phyloP scores from a whole-genome alignment of 2,329 filamentous ascomycete genomes.

The Paraphoma sp. region DNA sequence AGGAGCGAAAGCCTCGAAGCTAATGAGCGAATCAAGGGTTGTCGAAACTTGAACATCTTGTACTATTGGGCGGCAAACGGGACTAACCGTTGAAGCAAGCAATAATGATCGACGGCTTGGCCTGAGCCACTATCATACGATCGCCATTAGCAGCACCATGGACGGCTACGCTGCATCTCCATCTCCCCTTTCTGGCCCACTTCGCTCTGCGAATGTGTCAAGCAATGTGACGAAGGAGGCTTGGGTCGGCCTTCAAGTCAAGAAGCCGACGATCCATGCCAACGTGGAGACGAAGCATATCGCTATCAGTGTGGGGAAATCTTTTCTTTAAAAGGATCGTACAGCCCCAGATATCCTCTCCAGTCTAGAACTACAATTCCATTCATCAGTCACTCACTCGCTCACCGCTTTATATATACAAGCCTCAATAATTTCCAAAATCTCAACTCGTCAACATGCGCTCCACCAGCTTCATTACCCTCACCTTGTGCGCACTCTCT shows the following conservation, averaged over 20 bases:
- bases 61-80: background rate
- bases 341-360: too few species aligned
- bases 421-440: background rate
- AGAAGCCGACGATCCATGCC: background rate
- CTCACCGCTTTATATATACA: background rate
- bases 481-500: conserved; percentile 20
- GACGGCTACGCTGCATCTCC: background rate
- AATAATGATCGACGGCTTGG: background rate
- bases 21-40: background rate
- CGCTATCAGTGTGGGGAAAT: background rate
- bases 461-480: conserved; percentile 15
- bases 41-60: background rate
- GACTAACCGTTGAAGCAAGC: background rate
- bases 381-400: background rate
- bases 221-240: background rate
- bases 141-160: background rate
- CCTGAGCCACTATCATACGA: background rate
- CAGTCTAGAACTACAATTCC: background rate
- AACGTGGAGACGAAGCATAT: background rate
- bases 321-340: too few species aligned
- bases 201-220: background rate
- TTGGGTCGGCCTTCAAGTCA: background rate
- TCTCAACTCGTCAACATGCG: conserved; percentile 11
- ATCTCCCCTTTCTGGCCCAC: background rate
- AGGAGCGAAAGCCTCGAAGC: background rate